phyloP scores from a whole-genome alignment of 2,329 filamentous ascomycete genomes.

The Aureobasidium vineae region DNA sequence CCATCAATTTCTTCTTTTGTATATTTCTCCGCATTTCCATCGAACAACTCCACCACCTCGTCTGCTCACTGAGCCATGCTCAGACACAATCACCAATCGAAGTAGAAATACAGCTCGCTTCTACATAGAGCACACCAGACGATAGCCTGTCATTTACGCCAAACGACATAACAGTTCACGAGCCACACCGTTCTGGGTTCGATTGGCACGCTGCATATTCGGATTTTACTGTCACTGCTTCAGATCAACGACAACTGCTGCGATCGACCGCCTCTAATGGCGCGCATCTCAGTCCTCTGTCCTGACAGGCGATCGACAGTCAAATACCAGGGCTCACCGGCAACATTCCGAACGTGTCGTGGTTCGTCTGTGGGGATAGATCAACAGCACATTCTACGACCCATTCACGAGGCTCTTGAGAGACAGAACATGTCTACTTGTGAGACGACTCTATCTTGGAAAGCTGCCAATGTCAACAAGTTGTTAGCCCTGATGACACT shows the following conservation, averaged over 20 bases:
- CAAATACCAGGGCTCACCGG: not conserved
- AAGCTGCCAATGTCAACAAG: not conserved
- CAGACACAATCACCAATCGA: not conserved
- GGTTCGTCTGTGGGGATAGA: not conserved
- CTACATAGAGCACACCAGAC: not conserved
- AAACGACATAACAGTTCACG: not conserved
- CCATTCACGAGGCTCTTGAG: not conserved
- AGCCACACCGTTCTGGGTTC: not conserved
- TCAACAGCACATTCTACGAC: not conserved
- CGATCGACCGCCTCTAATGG: not conserved
- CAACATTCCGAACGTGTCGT: not conserved
- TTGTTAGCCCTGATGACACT: not conserved
- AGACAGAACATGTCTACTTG: no score
- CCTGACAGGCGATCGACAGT: not conserved
- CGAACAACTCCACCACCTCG: not conserved
- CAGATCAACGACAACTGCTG: not conserved
- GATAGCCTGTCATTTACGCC: no score
- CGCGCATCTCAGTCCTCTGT: not conserved
- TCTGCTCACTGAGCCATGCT: not conserved
- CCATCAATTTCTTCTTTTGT: not conserved
- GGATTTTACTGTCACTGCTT: not conserved
- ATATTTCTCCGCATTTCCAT: not conserved
- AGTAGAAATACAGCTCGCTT: not conserved
- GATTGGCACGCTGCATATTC: conserved; percentile 9
- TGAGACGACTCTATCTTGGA: not conserved